These are phyloP conservation scores for Parmelia sp. DNA, from an alignment of 495 filamentous ascomycete genomes.

Conservation along the genomic window DNA sequence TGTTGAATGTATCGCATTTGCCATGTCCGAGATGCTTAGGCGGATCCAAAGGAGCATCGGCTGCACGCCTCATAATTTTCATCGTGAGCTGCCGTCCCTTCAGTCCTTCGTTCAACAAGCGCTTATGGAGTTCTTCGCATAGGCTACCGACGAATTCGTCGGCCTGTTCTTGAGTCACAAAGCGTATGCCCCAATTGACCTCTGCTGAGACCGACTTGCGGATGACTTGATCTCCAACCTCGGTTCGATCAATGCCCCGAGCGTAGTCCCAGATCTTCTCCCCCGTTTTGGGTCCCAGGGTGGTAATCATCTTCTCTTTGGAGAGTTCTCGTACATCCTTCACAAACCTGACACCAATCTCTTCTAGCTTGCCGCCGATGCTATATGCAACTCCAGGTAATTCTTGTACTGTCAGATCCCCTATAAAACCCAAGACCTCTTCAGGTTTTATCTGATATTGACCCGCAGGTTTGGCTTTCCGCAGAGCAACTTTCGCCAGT, in stretches of 20 bases:
- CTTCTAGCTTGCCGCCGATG: conserved; percentile 74
- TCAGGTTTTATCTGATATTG: conserved; percentile 82
- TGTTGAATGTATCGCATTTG: conserved; percentile 89
- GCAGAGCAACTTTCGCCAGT: conserved; percentile 79
- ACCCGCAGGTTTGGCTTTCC: conserved; percentile 91
- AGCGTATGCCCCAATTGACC: conserved; percentile 97
- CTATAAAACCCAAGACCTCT: conserved; percentile 68
- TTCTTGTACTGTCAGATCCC: conserved; percentile 64
- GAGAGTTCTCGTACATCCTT: conserved; percentile 70
- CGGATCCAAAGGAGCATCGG: conserved; percentile 84
- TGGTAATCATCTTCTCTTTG: conserved; percentile 63
- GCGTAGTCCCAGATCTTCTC: conserved; percentile 87
- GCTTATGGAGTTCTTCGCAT: conserved; percentile 71
- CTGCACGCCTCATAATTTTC: conserved; percentile 82
- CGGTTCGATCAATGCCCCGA: conserved; percentile 76
- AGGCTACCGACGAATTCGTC: conserved; percentile 83
- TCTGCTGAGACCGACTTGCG: conserved; percentile 93
- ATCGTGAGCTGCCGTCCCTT: conserved; percentile 83
- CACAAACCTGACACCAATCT: conserved; percentile 75
- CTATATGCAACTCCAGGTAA: conserved; percentile 86
- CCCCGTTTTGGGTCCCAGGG: conserved; percentile 85
- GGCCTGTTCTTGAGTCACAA: conserved; percentile 79
- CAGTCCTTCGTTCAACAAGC: conserved; percentile 73
- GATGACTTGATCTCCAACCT: conserved; percentile 73
- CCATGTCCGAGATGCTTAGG: conserved; percentile 94